Percentiles rank a stretch among this genome's conserved stretches.
phyloP scores from a whole-genome alignment of 176 grass and related monocot genomes.

The Melocanna baccifera region DNA sequence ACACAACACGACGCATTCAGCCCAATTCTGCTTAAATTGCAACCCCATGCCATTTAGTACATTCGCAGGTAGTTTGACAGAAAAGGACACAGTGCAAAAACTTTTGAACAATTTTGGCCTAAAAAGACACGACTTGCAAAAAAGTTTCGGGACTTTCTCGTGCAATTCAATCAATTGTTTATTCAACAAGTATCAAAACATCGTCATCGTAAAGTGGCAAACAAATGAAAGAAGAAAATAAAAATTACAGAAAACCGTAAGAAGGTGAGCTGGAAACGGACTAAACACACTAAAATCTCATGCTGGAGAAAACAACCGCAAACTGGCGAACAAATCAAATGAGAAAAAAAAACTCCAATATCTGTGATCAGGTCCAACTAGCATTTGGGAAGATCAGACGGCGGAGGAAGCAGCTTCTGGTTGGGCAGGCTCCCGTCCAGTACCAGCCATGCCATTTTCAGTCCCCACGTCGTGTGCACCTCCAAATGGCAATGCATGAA shows the following conservation, averaged over 20 bases:
- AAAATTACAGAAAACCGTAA: background rate
- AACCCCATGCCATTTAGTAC: background rate
- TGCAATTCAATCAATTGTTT: conserved; percentile 33
- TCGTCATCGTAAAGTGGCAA: conserved; percentile 11
- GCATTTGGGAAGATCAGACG: conserved; percentile 51
- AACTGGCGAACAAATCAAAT: conserved; percentile 23
- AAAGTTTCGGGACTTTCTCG: background rate
- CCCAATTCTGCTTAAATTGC: background rate
- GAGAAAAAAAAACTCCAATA: background rate
- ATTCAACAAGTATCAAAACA: conserved; percentile 33
- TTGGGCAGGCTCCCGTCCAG: conserved; percentile 36
- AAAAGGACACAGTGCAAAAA: background rate
- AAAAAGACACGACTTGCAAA: background rate
- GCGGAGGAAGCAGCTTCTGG: conserved; percentile 51
- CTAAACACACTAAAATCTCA: conserved; percentile 20
- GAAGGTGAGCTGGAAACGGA: conserved; percentile 25
- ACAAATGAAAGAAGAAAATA: background rate
- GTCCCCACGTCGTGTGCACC: conserved; percentile 52
- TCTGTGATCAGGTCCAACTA: conserved; percentile 6
- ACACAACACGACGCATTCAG: background rate
- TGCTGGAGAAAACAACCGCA: conserved; percentile 30
- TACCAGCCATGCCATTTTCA: conserved; percentile 59
- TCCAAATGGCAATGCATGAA: conserved; percentile 73
- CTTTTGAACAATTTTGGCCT: background rate
- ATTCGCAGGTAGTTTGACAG: background rate